These are phyloP conservation scores for Anethum foeniculum DNA, from an alignment of 140 eudicot genomes.

Conservation along the genomic window DNA sequence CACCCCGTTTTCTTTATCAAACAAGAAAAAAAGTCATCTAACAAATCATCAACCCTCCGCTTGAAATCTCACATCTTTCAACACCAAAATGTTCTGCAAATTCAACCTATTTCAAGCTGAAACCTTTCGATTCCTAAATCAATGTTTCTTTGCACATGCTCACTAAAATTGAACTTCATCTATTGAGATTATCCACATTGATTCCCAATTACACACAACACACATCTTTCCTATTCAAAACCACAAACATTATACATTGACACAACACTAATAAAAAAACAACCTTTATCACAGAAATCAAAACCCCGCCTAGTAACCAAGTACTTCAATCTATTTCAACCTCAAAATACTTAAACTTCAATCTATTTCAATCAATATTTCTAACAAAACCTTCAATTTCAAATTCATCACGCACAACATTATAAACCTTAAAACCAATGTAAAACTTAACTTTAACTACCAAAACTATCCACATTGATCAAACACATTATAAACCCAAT, in stretches of 20 bases:
- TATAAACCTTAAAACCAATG: no score
- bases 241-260: neutral
- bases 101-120: neutral
- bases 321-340: no score
- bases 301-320: neutral
- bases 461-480: neutral
- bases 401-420: no score
- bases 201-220: neutral
- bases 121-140: conserved; percentile 1
- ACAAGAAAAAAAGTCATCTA: conserved; percentile 17
- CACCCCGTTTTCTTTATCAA: neutral
- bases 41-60: neutral
- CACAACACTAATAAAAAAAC: neutral
- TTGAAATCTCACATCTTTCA: neutral
- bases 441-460: neutral
- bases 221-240: neutral
- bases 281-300: no score
- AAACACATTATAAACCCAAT: neutral
- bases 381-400: no score
- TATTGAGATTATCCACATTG: neutral
- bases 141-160: neutral
- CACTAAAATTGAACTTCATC: neutral
- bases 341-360: no score
- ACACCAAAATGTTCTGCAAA: conserved; percentile 1
- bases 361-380: no score